A percentile compares a stretch with the other conserved stretches of the same genome.
phyloP scores from a whole-genome alignment of 1,284 basidiomycete species.

The Mrakiaceae sp. region DNA sequence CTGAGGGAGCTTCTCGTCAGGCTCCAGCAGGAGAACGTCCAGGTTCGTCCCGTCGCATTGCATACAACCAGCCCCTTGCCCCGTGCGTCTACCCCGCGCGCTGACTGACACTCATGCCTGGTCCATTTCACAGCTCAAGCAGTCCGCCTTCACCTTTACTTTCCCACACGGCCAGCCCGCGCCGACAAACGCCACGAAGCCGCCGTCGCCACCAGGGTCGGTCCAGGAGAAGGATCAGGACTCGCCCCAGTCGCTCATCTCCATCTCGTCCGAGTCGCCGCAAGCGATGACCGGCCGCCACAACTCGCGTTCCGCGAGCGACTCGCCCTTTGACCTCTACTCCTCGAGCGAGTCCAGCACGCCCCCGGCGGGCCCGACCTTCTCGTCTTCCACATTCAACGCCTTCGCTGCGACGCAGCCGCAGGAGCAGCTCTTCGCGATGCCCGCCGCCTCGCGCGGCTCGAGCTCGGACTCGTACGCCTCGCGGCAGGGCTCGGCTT shows the following conservation, averaged over 20 bases:
- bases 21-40: conserved; percentile 64
- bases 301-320: background rate
- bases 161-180: conserved; percentile 40
- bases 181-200: conserved; percentile 70
- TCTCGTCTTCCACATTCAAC: background rate
- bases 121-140: conserved; percentile 41
- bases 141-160: conserved; percentile 57
- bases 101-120: background rate
- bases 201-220: conserved; percentile 38
- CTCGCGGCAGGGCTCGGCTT: no score
- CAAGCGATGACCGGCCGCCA: background rate
- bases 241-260: conserved; percentile 1
- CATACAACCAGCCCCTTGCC: background rate
- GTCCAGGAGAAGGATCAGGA: conserved; percentile 2
- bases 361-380: background rate
- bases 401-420: conserved; percentile 4
- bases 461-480: no score
- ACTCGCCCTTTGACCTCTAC: background rate
- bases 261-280: background rate
- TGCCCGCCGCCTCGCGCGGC: no score
- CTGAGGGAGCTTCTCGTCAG: conserved; percentile 60
- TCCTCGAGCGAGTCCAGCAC: background rate
- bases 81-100: background rate
- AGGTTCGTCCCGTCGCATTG: conserved; percentile 20
- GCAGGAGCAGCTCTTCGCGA: no score